A percentile compares a stretch with the other conserved stretches of the same genome.
Conservation (phyloP, 371 early-diverging fungal genomes). For the Zancudomyces culisetae region DNA sequence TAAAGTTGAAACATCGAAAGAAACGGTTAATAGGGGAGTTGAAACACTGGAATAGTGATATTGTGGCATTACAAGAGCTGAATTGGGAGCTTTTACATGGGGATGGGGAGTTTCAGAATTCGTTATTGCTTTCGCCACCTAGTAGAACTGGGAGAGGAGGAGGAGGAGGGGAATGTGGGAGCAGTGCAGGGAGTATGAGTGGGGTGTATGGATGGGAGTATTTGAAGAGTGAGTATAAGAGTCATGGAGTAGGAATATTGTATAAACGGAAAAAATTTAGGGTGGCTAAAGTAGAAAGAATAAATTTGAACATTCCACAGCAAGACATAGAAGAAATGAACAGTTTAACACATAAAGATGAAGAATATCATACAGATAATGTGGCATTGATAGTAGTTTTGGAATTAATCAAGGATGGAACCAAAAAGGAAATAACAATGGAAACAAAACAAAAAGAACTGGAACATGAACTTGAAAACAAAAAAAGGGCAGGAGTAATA, state of each 20-base stretch:
- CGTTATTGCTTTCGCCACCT: no score
- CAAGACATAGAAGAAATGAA: constrained; percentile 15
- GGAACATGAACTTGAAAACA: background rate
- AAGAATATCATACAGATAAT: constrained; percentile 25
- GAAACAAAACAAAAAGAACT: background rate
- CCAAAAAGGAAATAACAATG: background rate
- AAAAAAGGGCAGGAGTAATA: constrained; percentile 12
- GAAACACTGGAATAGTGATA: constrained; percentile 15
- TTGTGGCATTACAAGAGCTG: constrained; percentile 33
- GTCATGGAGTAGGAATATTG: constrained; percentile 27
- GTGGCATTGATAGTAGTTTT: constrained; percentile 25
- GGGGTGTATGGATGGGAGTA: constrained; percentile 22
- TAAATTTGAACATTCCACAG: background rate
- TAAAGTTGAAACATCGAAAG: constrained; percentile 17
- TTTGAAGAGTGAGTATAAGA: constrained; percentile 12
- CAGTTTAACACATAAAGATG: constrained; percentile 16
- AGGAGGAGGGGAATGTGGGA: no score
- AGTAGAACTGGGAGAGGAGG: no score
- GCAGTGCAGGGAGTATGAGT: constrained; percentile 9
- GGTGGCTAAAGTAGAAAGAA: background rate
- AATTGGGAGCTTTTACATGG: constrained; percentile 19
- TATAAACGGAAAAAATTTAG: constrained; percentile 15
- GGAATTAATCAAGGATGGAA: background rate
- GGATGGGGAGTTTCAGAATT: constrained; percentile 6
- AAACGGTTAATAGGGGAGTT: constrained; percentile 15